A percentile compares a stretch with the other conserved stretches of the same genome.
These are phyloP conservation scores for Saturnispora dispora DNA, from an alignment of 805 yeast species.

Conservation along the genomic window DNA sequence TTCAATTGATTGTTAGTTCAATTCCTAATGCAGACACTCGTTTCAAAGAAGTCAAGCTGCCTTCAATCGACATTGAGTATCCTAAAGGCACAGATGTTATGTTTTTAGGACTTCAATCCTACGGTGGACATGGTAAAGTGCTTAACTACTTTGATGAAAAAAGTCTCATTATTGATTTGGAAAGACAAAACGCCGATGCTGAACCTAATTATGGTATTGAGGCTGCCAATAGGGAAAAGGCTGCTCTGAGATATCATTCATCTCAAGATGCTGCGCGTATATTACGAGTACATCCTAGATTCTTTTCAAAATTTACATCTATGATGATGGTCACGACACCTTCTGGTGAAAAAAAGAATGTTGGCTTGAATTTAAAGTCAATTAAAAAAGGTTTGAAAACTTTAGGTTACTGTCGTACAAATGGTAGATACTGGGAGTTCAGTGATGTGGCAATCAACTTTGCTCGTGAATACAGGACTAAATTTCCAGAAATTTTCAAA, in stretches of 20 bases:
- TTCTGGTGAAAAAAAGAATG: slow-evolving; percentile 44
- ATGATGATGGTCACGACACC: slow-evolving; percentile 51
- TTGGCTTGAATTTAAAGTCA: slow-evolving; percentile 80
- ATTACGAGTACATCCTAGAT: slow-evolving; percentile 49
- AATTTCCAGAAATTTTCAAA: slow-evolving; percentile 55
- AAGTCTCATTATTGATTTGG: slow-evolving; percentile 3
- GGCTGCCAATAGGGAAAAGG: slow-evolving; percentile 49
- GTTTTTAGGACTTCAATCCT: slow-evolving; percentile 78
- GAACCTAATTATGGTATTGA: slow-evolving; percentile 62
- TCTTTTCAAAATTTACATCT: slow-evolving; percentile 73
- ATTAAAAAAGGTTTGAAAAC: slow-evolving; percentile 76
- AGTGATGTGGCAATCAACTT: slow-evolving; percentile 65
- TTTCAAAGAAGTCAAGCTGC: slow-evolving; percentile 59
- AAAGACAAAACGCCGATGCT: slow-evolving; percentile 25
- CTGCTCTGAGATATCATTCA: slow-evolving; percentile 51
- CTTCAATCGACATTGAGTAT: slow-evolving; percentile 73
- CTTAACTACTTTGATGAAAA: slow-evolving; percentile 55
- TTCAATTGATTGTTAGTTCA: slow-evolving; percentile 68
- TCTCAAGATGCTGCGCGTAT: slow-evolving; percentile 54
- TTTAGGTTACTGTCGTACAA: slow-evolving; percentile 72
- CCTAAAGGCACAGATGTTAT: slow-evolving; percentile 66
- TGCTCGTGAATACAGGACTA: slow-evolving; percentile 47
- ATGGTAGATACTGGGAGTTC: slow-evolving; percentile 68
- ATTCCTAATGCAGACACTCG: slow-evolving; percentile 70
- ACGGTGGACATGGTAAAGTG: slow-evolving; percentile 69